Base-by-base conservation (phyloP, 2,329 filamentous ascomycete genomes). In the Piedraia hortae region DNA sequence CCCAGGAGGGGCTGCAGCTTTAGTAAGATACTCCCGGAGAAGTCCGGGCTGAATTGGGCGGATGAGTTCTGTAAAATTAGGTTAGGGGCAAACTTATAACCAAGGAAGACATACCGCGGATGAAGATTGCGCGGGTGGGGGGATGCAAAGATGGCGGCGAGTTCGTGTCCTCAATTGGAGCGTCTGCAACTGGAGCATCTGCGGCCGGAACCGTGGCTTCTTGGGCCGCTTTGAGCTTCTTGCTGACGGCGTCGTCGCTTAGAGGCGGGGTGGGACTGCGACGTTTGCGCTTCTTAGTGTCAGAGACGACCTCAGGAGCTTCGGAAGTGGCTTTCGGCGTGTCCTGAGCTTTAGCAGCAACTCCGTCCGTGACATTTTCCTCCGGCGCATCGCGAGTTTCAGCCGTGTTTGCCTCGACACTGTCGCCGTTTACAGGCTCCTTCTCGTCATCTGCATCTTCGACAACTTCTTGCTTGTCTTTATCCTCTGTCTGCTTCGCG, bases 41-140 rank as follows among this genome's bases (percentile, higher is more conserved):
- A 54, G 52, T 12, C 53, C 49, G 1, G 64, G 59, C 27, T 75
- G 70, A 11, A 93, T 53, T 6, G 85, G 80, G 20, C 82, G 68
- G 63, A 88, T 80, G 24, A 93, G 62, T 36, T 90, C 70, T 42
- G n/a, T n/a, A n/a, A n/a, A n/a, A n/a, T n/a, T n/a, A n/a, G n/a
- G n/a, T n/a, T n/a, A n/a, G n/a, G n/a, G n/a, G n/a, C n/a, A n/a
- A n/a, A n/a, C n/a, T n/a, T n/a, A n/a, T n/a, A n/a, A n/a, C n/a
- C n/a, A n/a, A n/a, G n/a, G n/a, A n/a, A n/a, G n/a, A n/a, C n/a
- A n/a, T n/a, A n/a, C n/a, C n/a, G n/a, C n/a, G n/a, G 34, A 93
- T 85, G 47, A 91, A 93, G 20, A 93, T 51, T 9, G 74, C 69
- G 14, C 62, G 48, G 3, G 78, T 54, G 20, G 44, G 42, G 2